Conservation (phyloP, 169 alveolate species). For the Miamiensis avidus region DNA sequence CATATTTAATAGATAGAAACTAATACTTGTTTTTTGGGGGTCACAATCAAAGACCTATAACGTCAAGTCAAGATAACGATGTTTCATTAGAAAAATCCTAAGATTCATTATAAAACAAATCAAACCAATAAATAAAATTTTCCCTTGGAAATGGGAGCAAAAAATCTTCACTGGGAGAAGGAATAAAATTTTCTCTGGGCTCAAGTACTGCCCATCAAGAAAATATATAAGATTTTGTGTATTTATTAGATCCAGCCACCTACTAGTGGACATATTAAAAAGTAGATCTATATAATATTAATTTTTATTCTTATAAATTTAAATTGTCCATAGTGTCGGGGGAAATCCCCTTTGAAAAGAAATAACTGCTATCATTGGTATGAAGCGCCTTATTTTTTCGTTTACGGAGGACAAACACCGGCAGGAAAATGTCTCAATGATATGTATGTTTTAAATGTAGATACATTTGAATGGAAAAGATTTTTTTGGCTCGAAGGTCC, state of each 20-base stretch:
- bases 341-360: conserved; percentile 40
- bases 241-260: background rate
- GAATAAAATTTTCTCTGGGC: background rate
- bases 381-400: conserved; percentile 37
- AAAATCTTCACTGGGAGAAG: conserved; percentile 22
- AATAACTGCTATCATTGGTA: conserved; percentile 34
- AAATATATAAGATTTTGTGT: background rate
- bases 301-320: background rate
- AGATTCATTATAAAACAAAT: background rate
- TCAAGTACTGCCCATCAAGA: background rate
- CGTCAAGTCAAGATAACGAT: too few species aligned
- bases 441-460: conserved; percentile 45
- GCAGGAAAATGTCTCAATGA: conserved; percentile 33
- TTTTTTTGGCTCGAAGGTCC: conserved; percentile 45
- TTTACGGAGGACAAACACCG: conserved; percentile 40
- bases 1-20: conserved; percentile 37
- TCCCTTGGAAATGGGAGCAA: conserved; percentile 22
- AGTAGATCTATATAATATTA: background rate
- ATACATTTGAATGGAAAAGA: conserved; percentile 41
- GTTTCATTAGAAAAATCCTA: background rate
- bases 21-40: conserved; percentile 44
- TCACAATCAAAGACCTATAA: background rate
- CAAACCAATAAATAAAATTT: conserved; percentile 14
- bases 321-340: conserved; percentile 13
- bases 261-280: background rate